A percentile compares a stretch with the other conserved stretches of the same genome.
phyloP scores from a whole-genome alignment of 495 filamentous ascomycete genomes.

The Neurospora sp. region DNA sequence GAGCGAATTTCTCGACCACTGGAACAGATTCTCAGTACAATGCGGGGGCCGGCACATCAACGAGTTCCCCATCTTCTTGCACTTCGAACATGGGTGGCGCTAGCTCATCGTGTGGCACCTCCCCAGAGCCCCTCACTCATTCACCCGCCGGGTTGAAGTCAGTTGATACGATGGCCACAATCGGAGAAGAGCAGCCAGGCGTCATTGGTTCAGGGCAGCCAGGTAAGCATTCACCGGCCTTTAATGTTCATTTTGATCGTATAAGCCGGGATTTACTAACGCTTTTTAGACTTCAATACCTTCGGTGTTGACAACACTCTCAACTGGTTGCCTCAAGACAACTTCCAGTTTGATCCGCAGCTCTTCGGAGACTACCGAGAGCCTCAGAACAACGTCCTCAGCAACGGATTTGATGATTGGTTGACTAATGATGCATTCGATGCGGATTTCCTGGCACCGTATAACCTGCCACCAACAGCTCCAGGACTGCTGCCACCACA shows the following conservation, averaged over 20 bases:
- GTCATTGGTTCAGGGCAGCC: slow-evolving; percentile 14
- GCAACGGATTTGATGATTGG: slow-evolving; percentile 17
- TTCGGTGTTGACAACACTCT: slow-evolving; percentile 34
- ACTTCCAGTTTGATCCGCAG: slow-evolving; percentile 81
- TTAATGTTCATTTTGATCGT: neutral
- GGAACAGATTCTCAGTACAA: slow-evolving; percentile 50
- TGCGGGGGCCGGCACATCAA: slow-evolving; percentile 24
- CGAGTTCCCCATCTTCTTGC: slow-evolving; percentile 55
- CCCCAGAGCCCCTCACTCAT: slow-evolving; percentile 45
- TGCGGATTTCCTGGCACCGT: slow-evolving; percentile 64
- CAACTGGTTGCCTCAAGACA: slow-evolving; percentile 77
- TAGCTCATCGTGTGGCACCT: slow-evolving; percentile 71
- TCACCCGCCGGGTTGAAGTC: slow-evolving; percentile 49
- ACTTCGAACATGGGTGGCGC: slow-evolving; percentile 39
- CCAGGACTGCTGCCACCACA: slow-evolving; percentile 15
- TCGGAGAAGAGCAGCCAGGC: slow-evolving; percentile 43
- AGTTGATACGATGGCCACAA: slow-evolving; percentile 47
- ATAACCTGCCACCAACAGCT: slow-evolving; percentile 50
- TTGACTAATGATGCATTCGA: slow-evolving; percentile 66
- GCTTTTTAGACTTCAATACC: slow-evolving; percentile 1
- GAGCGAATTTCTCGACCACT: slow-evolving; percentile 38
- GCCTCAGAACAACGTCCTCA: slow-evolving; percentile 62
- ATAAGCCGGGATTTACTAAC: neutral
- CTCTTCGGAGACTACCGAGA: slow-evolving; percentile 93
- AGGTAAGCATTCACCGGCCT: slow-evolving; percentile 9